A percentile compares a stretch with the other conserved stretches of the same genome.
Conservation (phyloP, 257 asterid genomes). For the Schizonepeta tenuifolia region DNA sequence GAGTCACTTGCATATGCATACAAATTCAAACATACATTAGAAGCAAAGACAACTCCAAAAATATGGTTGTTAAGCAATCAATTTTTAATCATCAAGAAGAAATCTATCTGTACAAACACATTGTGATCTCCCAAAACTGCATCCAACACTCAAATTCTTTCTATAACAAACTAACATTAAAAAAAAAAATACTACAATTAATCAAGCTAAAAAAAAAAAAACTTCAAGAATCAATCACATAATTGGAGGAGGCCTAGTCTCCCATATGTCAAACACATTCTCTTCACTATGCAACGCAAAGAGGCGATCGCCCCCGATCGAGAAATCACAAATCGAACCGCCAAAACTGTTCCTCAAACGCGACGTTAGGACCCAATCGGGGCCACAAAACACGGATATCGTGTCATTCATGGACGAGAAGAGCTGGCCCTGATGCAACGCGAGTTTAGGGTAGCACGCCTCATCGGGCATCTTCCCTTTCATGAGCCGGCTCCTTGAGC, state of each 20-base stretch:
- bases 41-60: constrained; percentile 41
- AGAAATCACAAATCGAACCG: constrained; percentile 91
- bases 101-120: constrained; percentile 34
- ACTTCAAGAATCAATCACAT: constrained; percentile 52
- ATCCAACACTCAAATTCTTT: constrained; percentile 28
- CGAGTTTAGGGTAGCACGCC: constrained; percentile 85
- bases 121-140: background rate
- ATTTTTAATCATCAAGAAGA: constrained; percentile 35
- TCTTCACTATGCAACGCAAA: constrained; percentile 91
- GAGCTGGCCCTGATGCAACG: constrained; percentile 76
- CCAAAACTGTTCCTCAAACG: constrained; percentile 75
- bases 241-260: constrained; percentile 67
- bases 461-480: constrained; percentile 88
- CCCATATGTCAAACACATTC: constrained; percentile 89
- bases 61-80: constrained; percentile 53
- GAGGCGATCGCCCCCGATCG: constrained; percentile 85
- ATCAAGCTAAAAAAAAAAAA: background rate
- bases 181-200: constrained; percentile 8
- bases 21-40: constrained; percentile 5
- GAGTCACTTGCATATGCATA: constrained; percentile 13
- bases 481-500: constrained; percentile 87
- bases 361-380: constrained; percentile 83
- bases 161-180: constrained; percentile 23
- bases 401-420: constrained; percentile 89
- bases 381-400: constrained; percentile 82